Evolutionary conservation across 768 basidiomycete genomes (phyloP), one percentile per base, ranked within the genome.

Genomic region (Boletus coccyginus): DNA sequence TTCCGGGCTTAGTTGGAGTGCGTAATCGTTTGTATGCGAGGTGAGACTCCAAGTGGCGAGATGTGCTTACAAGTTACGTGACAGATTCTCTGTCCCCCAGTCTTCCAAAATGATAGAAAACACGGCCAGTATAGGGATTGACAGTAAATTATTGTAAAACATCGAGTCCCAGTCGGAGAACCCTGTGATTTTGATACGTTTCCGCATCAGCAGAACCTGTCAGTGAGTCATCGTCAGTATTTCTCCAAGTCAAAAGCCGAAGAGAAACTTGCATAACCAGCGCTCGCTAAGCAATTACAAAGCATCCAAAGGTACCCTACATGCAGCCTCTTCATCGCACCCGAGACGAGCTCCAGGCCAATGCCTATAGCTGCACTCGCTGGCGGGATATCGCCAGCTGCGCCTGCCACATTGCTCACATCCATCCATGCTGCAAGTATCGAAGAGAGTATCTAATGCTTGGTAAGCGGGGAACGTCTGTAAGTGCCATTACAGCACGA

Each of bases 151-250:
- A 77, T 96, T 97, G 78, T 98, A 98, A 76, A 93, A 96, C 94
- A 98, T 98, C 14, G 94, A 88, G 67, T 98, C 96, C 95, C 94
- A 97, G 66, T 99, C 96, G 47, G 94, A 87, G 76, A 98, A 98
- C 19, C 92, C 92, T 16, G 94, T 98, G 41, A 79, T 72, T 76
- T 98, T 98, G 78, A 99, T 98, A 54, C 88, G 83, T 71, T 96
- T 98, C 55, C 97, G 85, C 97, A 99, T 98, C 40, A 91, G 80
- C 47, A 99, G 80, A 39, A 97, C 93, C 94, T 96, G 63, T 47
- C 36, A 31, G 17, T 24, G 36, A 29, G 12, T 29, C 16, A n/a
- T 45, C 49, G 44, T 55, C 17, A 57, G 50, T 24, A 40, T 42
- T 33, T 57, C 43, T 55, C 42, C 14, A 48, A 40, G 53, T n/a